These are phyloP conservation scores for Eucalyptus shirleyi DNA, from an alignment of 345 rosid species.

Conservation along the genomic window DNA sequence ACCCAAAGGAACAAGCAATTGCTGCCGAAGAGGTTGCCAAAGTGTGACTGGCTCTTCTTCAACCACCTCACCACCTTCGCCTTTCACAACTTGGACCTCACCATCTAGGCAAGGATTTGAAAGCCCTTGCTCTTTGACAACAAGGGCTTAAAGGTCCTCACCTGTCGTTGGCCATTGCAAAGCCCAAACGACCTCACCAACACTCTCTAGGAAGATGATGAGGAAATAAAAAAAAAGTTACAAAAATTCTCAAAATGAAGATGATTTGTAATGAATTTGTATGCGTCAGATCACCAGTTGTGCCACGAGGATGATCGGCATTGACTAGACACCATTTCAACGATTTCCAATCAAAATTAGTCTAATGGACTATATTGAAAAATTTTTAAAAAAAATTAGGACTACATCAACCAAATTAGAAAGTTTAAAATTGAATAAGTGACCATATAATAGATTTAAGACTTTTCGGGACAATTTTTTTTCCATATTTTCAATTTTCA, in stretches of 20 bases:
- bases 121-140: not conserved
- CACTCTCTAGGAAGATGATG: not conserved
- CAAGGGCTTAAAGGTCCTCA: not conserved
- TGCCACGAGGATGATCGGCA: not conserved
- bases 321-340: accelerated
- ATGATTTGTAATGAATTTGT: not conserved
- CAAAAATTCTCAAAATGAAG: not conserved
- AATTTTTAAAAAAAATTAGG: too few relatives aligned
- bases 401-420: accelerated
- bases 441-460: not conserved
- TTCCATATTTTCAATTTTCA: not conserved
- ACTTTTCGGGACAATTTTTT: accelerated
- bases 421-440: not conserved
- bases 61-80: not conserved
- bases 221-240: not conserved
- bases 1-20: not conserved
- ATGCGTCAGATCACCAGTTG: accelerated
- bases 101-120: not conserved
- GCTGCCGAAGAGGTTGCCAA: not conserved
- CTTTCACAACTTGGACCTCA: not conserved
- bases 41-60: not conserved
- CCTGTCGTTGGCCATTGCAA: not conserved
- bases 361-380: not conserved
- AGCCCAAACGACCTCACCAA: not conserved
- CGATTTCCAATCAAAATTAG: not conserved